phyloP scores from a whole-genome alignment of 805 yeast species.

The Nakazawaea ishiwadae region DNA sequence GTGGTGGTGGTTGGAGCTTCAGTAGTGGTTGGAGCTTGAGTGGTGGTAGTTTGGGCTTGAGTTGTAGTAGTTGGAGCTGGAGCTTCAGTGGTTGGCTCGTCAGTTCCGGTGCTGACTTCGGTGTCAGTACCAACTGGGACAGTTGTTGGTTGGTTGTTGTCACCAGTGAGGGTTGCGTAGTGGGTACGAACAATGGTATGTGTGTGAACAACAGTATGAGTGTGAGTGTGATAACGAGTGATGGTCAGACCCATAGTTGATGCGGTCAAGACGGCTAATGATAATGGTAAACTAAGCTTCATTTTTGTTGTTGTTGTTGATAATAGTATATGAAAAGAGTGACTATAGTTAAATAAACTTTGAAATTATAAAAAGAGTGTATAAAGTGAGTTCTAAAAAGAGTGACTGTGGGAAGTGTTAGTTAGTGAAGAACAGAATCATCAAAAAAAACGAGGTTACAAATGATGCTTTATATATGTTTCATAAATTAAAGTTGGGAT shows the following conservation, averaged over 20 bases:
- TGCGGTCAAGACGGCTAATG: slow-evolving; percentile 11
- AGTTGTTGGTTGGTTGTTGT: not conserved
- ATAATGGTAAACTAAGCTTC: slow-evolving; percentile 13
- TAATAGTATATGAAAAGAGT: not conserved
- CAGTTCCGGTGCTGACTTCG: slow-evolving; percentile 12
- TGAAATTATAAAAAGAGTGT: not conserved
- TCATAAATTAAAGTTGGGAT: not conserved
- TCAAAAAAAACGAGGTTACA: too few species aligned
- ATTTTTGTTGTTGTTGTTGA: slow-evolving; percentile 2
- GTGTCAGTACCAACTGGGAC: slow-evolving; percentile 5
- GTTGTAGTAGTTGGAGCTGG: slow-evolving; percentile 14
- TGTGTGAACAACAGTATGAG: slow-evolving; percentile 10
- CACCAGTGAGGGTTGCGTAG: slow-evolving; percentile 9
- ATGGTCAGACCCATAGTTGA: slow-evolving; percentile 10
- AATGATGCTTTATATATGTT: slow-evolving; percentile 2
- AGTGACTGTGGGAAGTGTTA: slow-evolving; percentile 5
- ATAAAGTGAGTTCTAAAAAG: not conserved
- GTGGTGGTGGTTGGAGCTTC: slow-evolving; percentile 17
- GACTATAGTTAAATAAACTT: slow-evolving; percentile 4
- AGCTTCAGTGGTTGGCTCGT: slow-evolving; percentile 11
- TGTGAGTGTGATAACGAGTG: slow-evolving; percentile 9
- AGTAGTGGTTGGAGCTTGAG: slow-evolving; percentile 6
- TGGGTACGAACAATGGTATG: slow-evolving; percentile 5
- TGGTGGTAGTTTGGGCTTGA: slow-evolving; percentile 15
- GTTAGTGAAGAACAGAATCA: too few species aligned